Evolutionary conservation across 2,329 filamentous ascomycete species (phyloP).

Genomic region (Neonectria sp.): DNA sequence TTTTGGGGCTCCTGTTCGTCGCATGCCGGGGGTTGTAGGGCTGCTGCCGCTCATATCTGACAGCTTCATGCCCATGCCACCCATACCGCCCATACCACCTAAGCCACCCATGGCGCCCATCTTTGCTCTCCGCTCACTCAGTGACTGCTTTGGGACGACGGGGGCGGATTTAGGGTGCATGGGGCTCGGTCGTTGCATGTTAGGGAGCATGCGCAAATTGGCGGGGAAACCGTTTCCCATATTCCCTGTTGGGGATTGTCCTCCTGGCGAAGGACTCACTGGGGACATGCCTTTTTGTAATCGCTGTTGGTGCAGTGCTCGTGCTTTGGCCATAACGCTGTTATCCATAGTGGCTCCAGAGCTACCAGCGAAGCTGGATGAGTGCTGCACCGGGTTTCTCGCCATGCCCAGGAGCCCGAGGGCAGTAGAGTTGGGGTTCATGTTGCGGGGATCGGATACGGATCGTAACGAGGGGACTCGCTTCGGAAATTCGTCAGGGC

Average conservation of each 20-base stretch:
- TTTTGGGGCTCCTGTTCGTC: constrained; percentile 57
- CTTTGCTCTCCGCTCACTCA: constrained; percentile 76
- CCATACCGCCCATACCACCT: background rate
- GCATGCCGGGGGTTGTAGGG: constrained; percentile 45
- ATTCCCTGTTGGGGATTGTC: constrained; percentile 52
- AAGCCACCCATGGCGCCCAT: constrained; percentile 47
- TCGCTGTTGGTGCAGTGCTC: constrained; percentile 62
- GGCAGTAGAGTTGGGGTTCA: constrained; percentile 89
- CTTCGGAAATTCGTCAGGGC: constrained; percentile 58
- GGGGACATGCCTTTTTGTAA: constrained; percentile 61
- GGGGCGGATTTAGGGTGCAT: constrained; percentile 70
- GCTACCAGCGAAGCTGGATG: constrained; percentile 53
- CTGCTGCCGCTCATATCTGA: constrained; percentile 38
- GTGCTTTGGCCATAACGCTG: constrained; percentile 64
- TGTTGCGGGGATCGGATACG: constrained; percentile 72
- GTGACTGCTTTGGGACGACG: constrained; percentile 66
- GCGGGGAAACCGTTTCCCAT: constrained; percentile 61
- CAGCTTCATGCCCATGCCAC: constrained; percentile 41
- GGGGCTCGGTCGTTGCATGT: constrained; percentile 62
- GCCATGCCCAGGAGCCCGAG: constrained; percentile 81
- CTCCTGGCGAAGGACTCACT: constrained; percentile 50
- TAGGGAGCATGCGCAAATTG: constrained; percentile 59
- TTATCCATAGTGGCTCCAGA: constrained; percentile 54
- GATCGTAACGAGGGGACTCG: constrained; percentile 73
- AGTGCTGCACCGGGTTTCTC: constrained; percentile 64